phyloP scores from a whole-genome alignment of 2,329 filamentous ascomycete genomes.

The Paecilomyces variotii region DNA sequence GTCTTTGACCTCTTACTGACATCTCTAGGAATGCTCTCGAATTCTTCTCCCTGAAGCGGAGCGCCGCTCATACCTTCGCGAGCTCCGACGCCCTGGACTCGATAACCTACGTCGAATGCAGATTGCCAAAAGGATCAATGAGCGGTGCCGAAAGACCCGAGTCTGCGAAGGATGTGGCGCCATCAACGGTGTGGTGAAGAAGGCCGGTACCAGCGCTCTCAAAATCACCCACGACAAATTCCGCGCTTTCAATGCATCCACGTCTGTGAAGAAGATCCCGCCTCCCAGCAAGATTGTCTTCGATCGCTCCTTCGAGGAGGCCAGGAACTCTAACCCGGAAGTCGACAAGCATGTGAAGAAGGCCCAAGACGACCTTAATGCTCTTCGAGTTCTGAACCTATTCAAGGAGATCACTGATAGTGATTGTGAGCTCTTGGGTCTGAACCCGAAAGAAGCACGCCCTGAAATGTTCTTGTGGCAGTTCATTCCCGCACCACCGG shows the following conservation, averaged over 20 bases:
- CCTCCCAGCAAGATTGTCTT: constrained; percentile 77
- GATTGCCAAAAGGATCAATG: constrained; percentile 80
- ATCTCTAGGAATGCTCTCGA: constrained; percentile 61
- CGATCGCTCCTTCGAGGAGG: constrained; percentile 74
- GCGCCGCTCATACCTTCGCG: constrained; percentile 66
- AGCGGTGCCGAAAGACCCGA: constrained; percentile 81
- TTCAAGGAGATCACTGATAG: constrained; percentile 78
- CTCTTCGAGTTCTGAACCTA: constrained; percentile 77
- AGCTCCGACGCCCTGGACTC: constrained; percentile 70
- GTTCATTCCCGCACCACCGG: constrained; percentile 84
- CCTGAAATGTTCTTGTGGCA: constrained; percentile 99
- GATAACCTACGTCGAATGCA: constrained; percentile 80
- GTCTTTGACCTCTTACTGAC: constrained; percentile 1
- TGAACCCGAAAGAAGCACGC: constrained; percentile 76
- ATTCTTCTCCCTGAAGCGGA: constrained; percentile 77
- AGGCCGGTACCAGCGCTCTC: constrained; percentile 69
- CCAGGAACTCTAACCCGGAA: constrained; percentile 69
- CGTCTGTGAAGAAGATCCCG: constrained; percentile 72
- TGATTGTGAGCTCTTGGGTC: constrained; percentile 84
- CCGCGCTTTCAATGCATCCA: constrained; percentile 78
- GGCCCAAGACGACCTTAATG: constrained; percentile 90
- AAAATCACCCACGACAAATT: constrained; percentile 95
- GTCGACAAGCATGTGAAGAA: constrained; percentile 86
- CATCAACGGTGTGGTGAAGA: constrained; percentile 85
- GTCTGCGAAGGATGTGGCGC: constrained; percentile 71